Conservation (phyloP, 768 basidiomycete species). For the Dentipellis fragilis region DNA sequence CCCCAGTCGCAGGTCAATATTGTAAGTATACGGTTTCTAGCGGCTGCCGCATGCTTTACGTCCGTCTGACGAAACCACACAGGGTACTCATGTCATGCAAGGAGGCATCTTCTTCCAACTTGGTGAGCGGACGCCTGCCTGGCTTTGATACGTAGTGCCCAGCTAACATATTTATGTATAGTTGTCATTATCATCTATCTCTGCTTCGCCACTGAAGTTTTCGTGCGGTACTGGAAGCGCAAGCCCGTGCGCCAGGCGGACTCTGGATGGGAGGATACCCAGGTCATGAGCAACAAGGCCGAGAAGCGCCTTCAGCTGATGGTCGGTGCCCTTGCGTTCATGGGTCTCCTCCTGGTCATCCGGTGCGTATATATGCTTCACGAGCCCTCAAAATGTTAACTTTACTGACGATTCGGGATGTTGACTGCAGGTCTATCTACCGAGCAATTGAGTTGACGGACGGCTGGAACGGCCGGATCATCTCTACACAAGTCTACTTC, state of each 20-base stretch:
- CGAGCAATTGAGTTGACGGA: conserved; percentile 6
- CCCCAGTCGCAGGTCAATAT: background rate
- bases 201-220: background rate
- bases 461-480: conserved; percentile 10
- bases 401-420: background rate
- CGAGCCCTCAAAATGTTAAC: background rate
- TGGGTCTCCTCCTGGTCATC: conserved; percentile 7
- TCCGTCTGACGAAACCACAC: background rate
- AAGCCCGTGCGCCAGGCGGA: background rate
- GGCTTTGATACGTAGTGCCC: background rate
- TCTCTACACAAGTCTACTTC: conserved; percentile 7
- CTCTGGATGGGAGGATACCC: background rate
- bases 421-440: conserved; percentile 6
- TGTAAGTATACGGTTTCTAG: background rate
- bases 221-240: background rate
- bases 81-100: conserved; percentile 22
- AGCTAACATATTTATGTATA: background rate
- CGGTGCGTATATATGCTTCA: conserved; percentile 2
- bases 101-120: conserved; percentile 21
- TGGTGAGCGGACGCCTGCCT: conserved; percentile 10
- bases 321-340: background rate
- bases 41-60: background rate
- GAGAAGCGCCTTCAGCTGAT: conserved; percentile 2
- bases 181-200: background rate
- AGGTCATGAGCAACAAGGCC: background rate